phyloP scores from a whole-genome alignment of 2,329 filamentous ascomycete species.

The Pezicula carpinea region DNA sequence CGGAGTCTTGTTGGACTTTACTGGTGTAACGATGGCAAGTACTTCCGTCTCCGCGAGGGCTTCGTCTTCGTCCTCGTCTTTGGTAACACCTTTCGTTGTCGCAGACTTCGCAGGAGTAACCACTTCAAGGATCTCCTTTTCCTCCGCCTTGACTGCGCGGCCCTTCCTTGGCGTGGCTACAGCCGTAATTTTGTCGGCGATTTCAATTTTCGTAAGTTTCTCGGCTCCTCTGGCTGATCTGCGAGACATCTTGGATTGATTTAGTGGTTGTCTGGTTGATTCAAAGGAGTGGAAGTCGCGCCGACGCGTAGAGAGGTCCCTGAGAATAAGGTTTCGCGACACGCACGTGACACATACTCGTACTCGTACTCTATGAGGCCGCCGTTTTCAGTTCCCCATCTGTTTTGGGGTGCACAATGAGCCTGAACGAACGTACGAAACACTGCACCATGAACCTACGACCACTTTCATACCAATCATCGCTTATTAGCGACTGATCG shows the following conservation, averaged over 20 bases:
- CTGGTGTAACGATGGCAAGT: neutral
- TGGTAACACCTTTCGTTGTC: constrained; percentile 11
- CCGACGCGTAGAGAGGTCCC: neutral
- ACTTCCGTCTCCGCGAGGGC: neutral
- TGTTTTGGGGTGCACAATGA: too few species aligned
- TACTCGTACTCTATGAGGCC: too few species aligned
- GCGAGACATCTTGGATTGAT: constrained; percentile 20
- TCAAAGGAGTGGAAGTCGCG: neutral
- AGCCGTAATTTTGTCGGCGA: neutral
- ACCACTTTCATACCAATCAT: too few species aligned
- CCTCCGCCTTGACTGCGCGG: constrained; percentile 13
- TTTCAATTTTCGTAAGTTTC: constrained; percentile 2
- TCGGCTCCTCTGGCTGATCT: constrained; percentile 17
- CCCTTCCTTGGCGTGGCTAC: constrained; percentile 10
- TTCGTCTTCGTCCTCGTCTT: constrained; percentile 10
- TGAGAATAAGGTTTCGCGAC: neutral
- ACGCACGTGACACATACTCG: neutral
- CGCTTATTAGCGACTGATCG: too few species aligned
- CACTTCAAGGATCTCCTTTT: constrained; percentile 6
- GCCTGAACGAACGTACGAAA: too few species aligned
- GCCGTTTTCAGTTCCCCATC: too few species aligned
- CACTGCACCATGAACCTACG: too few species aligned
- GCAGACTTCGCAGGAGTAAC: constrained; percentile 3
- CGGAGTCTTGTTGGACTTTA: neutral
- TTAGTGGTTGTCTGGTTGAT: constrained; percentile 1